Base-by-base conservation (phyloP, 306 rosid species). In the Potentilla sterilis region DNA sequence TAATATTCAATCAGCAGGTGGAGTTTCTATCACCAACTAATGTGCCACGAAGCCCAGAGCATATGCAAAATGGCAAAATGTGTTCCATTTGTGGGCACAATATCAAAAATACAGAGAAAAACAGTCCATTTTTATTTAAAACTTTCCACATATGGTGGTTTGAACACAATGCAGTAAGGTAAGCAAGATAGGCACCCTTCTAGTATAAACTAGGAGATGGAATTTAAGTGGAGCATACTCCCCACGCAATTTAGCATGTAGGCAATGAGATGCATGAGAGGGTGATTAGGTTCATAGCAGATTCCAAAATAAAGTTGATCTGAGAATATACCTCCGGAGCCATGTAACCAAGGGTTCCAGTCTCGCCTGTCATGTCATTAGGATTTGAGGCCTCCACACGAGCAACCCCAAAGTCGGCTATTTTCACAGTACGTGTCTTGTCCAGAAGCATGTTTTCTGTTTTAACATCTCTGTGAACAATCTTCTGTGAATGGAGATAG, bases 401-500 rank as follows among this genome's bases (percentile, higher is more conserved):
- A 85, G 98, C 98, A 77, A 95, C 98, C n/a, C 98, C 98, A 63
- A 95, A 95, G 75, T 95, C 97, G 0, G 98, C 98, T 83, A 95
- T 92, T 78, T 95, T 95, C 64, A 95, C 84, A 6, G 93, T 89
- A 24, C 98, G 87, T 2, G 93, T 86, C 90, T 95, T 95, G 86
- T 95, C 98, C 67, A 95, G 85, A 83, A 95, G 98, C 98, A 95
- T 95, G 74, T 95, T 95, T 83, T 95, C 98, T 49, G 98, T 95
- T 85, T 95, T 95, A 81, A 95, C 98, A 79, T 95, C 98, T 86
- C 98, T 85, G 81, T 95, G 98, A 72, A 95, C 98, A 63, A 95
- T 95, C 87, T 95, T 95, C 78, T 89, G 58, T 0, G 83, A 89
- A 76, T 95, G 98, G 67, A 95, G 98, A 90, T 95, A 92, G 83